A percentile compares a stretch with the other conserved stretches of the same genome.
Conservation (phyloP, 75 land plant species). For the Ceratopteris richardii region DNA sequence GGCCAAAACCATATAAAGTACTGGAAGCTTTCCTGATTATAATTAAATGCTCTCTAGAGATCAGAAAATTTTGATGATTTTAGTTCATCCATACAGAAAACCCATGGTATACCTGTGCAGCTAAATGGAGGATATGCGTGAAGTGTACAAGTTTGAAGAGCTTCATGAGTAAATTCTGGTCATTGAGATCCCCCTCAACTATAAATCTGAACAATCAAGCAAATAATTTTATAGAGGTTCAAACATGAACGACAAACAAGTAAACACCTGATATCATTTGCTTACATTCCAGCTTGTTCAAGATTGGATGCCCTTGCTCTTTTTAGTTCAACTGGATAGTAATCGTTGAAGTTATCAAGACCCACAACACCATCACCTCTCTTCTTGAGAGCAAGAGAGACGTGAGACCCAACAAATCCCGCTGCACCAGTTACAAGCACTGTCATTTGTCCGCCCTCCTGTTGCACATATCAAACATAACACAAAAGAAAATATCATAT, state of each 20-base stretch:
- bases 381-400: constrained; percentile 43
- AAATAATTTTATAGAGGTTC: too few species aligned
- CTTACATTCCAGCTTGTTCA: constrained; percentile 38
- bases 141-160: constrained; percentile 15
- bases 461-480: neutral
- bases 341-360: constrained; percentile 60
- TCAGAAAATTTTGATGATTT: too few species aligned
- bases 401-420: constrained; percentile 38
- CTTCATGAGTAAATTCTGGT: constrained; percentile 7
- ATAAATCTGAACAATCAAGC: constrained; percentile 8
- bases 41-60: too few species aligned
- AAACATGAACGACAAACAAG: too few species aligned
- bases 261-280: neutral
- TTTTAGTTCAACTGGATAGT: constrained; percentile 53
- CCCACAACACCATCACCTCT: constrained; percentile 76
- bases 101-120: constrained; percentile 47
- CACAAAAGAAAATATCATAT: neutral
- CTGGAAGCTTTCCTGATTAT: too few species aligned
- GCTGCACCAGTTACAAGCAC: constrained; percentile 71
- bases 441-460: constrained; percentile 12
- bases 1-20: too few species aligned
- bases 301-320: constrained; percentile 40
- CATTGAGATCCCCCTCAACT: constrained; percentile 21
- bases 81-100: too few species aligned
- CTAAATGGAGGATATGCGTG: constrained; percentile 27